phyloP scores from a whole-genome alignment of 257 asterid species.

The Rubia yunnanensis region DNA sequence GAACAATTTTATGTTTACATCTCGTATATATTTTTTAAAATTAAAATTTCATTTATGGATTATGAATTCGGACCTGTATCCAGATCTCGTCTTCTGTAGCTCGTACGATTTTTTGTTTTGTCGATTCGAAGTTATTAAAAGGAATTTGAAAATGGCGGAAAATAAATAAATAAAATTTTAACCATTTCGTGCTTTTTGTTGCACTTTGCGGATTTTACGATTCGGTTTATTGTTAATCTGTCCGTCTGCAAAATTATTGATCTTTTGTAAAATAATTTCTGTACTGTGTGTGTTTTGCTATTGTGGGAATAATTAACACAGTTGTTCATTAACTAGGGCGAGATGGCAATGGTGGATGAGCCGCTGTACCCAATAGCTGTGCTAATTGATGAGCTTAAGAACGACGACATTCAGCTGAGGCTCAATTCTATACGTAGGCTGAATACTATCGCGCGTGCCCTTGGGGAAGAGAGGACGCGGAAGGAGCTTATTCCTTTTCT shows the following conservation, averaged over 20 bases:
- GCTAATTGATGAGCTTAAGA: conserved; percentile 84
- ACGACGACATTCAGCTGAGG: conserved; percentile 79
- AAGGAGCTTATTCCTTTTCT: conserved; percentile 81
- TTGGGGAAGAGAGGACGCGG: conserved; percentile 89
- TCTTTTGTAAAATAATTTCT: not conserved
- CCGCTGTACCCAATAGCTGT: conserved; percentile 96
- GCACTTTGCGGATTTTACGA: not conserved
- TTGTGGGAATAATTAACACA: not conserved
- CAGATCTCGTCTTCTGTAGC: conserved; percentile 13
- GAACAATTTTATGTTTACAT: not conserved
- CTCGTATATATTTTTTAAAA: too few species aligned
- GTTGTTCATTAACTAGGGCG: conserved; percentile 10
- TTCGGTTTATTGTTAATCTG: not conserved
- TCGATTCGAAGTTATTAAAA: not conserved
- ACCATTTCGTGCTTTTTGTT: not conserved
- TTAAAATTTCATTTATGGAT: too few species aligned
- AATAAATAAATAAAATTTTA: not conserved
- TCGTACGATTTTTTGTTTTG: not conserved
- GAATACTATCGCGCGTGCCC: conserved; percentile 93
- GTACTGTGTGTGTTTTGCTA: not conserved
- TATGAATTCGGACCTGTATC: not conserved
- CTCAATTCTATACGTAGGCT: conserved; percentile 77
- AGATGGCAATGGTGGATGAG: conserved; percentile 87
- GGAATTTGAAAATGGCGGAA: not conserved
- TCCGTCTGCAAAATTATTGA: not conserved